Conservation (phyloP, 2,329 filamentous ascomycete species). For the Colletotrichum plurivorum region DNA sequence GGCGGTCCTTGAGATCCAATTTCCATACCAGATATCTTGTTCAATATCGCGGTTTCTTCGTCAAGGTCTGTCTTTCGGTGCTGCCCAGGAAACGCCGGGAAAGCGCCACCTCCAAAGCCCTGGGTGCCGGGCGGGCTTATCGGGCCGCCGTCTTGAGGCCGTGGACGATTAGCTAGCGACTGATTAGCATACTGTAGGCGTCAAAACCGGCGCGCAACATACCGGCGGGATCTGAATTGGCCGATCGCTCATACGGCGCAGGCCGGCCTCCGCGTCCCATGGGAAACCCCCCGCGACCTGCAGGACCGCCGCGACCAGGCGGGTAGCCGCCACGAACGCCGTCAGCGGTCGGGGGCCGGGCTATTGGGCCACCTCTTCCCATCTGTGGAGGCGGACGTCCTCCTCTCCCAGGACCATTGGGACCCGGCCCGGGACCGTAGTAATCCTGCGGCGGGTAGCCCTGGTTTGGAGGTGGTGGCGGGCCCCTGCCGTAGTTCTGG, state of each 20-base stretch:
- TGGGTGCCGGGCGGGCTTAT: conserved; percentile 48
- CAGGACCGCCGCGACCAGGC: conserved; percentile 52
- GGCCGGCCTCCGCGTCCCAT: conserved; percentile 56
- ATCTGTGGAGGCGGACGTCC: conserved; percentile 57
- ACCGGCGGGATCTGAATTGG: conserved; percentile 59
- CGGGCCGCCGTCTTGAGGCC: conserved; percentile 48
- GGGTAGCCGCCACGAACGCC: conserved; percentile 55
- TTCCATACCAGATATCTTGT: conserved; percentile 58
- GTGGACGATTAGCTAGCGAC: conserved; percentile 47
- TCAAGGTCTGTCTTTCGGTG: conserved; percentile 55
- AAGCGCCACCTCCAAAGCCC: conserved; percentile 51
- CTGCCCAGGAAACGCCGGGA: conserved; percentile 59
- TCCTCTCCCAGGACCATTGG: conserved; percentile 56
- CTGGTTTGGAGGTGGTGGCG: conserved; percentile 53
- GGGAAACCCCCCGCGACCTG: conserved; percentile 51
- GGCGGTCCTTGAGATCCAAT: conserved; percentile 48
- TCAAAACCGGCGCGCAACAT: conserved; percentile 42
- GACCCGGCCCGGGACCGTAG: conserved; percentile 56
- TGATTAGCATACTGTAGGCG: conserved; percentile 20
- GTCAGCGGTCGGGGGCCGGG: conserved; percentile 56
- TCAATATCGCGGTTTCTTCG: conserved; percentile 57
- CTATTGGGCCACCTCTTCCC: conserved; percentile 62
- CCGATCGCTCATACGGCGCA: conserved; percentile 54
- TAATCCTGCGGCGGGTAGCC: conserved; percentile 60
- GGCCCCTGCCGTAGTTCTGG: conserved; percentile 60